Percentiles rank a stretch among this genome's conserved stretches.
Evolutionary conservation across 495 filamentous ascomycete genomes (phyloP).

Genomic region (Annulohypoxylon stygium): DNA sequence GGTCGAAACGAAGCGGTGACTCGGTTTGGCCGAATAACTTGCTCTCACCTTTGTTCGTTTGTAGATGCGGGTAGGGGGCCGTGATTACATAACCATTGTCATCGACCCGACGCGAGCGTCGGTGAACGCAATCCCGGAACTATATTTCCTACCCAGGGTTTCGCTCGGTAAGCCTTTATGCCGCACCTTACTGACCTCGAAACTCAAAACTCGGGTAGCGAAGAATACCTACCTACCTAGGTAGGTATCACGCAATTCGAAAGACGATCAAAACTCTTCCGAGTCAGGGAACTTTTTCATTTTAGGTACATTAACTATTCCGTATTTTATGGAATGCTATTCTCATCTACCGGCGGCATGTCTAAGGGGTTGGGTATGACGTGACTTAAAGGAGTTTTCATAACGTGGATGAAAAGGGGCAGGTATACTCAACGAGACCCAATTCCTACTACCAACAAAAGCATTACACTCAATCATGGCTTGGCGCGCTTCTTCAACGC

Average conservation of each 20-base stretch:
- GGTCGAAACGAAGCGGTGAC: constrained; percentile 10
- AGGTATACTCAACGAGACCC: constrained; percentile 32
- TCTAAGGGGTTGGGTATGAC: constrained; percentile 45
- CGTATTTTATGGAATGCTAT: constrained; percentile 29
- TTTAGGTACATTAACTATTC: constrained; percentile 43
- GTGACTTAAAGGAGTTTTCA: constrained; percentile 24
- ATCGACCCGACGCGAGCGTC: neutral
- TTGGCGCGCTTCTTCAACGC: constrained; percentile 4
- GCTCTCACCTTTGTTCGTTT: neutral
- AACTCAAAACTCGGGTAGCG: neutral
- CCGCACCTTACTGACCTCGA: neutral
- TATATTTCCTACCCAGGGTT: constrained; percentile 7
- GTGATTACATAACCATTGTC: constrained; percentile 3
- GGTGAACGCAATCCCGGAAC: constrained; percentile 13
- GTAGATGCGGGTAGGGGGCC: neutral
- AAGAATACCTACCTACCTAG: neutral
- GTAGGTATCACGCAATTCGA: neutral
- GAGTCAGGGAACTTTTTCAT: constrained; percentile 34
- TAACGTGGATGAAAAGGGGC: constrained; percentile 21
- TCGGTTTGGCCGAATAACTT: constrained; percentile 2
- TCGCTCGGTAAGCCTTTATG: neutral
- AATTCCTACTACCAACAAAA: constrained; percentile 26
- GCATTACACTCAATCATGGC: constrained; percentile 17
- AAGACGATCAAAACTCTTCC: neutral
- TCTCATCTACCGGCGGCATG: constrained; percentile 42